Conservation (phyloP, 2,329 filamentous ascomycete species). For the Magnaporthales sp. region DNA sequence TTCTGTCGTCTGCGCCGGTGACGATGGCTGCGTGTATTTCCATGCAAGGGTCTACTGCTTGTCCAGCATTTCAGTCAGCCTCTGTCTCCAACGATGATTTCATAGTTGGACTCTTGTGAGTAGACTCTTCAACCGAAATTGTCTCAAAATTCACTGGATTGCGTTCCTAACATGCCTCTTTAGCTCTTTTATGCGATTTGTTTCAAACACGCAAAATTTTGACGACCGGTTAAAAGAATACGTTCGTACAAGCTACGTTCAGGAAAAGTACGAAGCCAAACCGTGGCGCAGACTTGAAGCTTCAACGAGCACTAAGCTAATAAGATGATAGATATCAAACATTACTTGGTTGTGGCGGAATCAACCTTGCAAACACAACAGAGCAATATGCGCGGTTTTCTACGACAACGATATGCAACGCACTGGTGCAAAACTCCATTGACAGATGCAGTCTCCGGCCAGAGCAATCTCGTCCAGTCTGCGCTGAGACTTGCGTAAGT, state of each 20-base stretch:
- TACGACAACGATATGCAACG: constrained; percentile 84
- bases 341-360: constrained; percentile 68
- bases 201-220: constrained; percentile 68
- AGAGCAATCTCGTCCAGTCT: constrained; percentile 64
- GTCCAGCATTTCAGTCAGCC: constrained; percentile 60
- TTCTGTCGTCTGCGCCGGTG: constrained; percentile 25
- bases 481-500: constrained; percentile 78
- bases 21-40: constrained; percentile 48
- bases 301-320: constrained; percentile 9
- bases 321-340: constrained; percentile 59
- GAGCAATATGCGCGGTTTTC: constrained; percentile 90
- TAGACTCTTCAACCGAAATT: constrained; percentile 12
- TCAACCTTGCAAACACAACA: constrained; percentile 71
- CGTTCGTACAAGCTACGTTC: constrained; percentile 65
- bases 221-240: constrained; percentile 67
- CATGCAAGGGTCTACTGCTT: constrained; percentile 59
- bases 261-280: constrained; percentile 56
- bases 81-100: constrained; percentile 58
- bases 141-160: not conserved
- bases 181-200: constrained; percentile 79
- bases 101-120: constrained; percentile 57
- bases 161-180: not conserved
- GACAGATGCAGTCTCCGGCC: constrained; percentile 55
- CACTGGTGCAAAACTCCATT: constrained; percentile 85
- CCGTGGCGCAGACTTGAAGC: not conserved